A percentile compares a stretch with the other conserved stretches of the same genome.
phyloP scores from a whole-genome alignment of 352 stramenopile genomes.

The Pilasporangium apinafurcum region DNA sequence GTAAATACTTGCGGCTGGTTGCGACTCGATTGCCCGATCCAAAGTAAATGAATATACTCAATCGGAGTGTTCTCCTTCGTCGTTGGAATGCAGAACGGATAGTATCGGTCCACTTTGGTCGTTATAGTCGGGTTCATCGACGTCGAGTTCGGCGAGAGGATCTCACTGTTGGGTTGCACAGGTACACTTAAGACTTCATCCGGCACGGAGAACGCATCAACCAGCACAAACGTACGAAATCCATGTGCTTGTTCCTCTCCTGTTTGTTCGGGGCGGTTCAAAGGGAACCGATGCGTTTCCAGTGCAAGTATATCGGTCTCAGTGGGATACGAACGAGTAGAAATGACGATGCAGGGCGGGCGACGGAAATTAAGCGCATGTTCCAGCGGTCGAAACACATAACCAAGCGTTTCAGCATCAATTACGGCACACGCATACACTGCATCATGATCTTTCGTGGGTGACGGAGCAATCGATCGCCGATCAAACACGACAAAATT shows the following conservation, averaged over 20 bases:
- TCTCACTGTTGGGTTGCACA: slow-evolving; percentile 71
- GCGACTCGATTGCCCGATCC: slow-evolving; percentile 78
- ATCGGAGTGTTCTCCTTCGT: slow-evolving; percentile 89
- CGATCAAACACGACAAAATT: slow-evolving; percentile 87
- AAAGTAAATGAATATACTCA: slow-evolving; percentile 91
- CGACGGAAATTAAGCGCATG: slow-evolving; percentile 85
- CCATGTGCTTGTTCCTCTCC: slow-evolving; percentile 82
- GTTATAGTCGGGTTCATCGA: slow-evolving; percentile 82
- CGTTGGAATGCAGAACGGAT: slow-evolving; percentile 91
- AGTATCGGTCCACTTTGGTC: slow-evolving; percentile 81
- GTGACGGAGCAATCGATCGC: slow-evolving; percentile 39
- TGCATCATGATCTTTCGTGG: slow-evolving; percentile 37
- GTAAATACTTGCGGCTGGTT: slow-evolving; percentile 92
- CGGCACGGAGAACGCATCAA: slow-evolving; percentile 40
- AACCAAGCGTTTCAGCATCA: slow-evolving; percentile 24
- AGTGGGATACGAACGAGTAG: slow-evolving; percentile 14
- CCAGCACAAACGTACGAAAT: slow-evolving; percentile 85
- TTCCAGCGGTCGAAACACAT: slow-evolving; percentile 71
- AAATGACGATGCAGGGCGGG: slow-evolving; percentile 78
- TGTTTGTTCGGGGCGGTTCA: slow-evolving; percentile 89
- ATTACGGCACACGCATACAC: slow-evolving; percentile 45
- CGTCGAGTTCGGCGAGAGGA: slow-evolving; percentile 81
- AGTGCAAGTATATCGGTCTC: slow-evolving; percentile 14
- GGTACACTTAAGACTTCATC: slow-evolving; percentile 39
- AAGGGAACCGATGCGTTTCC: slow-evolving; percentile 29